Conservation (phyloP, 441 rosid genomes). For the Pelargonium cotyledonis region DNA sequence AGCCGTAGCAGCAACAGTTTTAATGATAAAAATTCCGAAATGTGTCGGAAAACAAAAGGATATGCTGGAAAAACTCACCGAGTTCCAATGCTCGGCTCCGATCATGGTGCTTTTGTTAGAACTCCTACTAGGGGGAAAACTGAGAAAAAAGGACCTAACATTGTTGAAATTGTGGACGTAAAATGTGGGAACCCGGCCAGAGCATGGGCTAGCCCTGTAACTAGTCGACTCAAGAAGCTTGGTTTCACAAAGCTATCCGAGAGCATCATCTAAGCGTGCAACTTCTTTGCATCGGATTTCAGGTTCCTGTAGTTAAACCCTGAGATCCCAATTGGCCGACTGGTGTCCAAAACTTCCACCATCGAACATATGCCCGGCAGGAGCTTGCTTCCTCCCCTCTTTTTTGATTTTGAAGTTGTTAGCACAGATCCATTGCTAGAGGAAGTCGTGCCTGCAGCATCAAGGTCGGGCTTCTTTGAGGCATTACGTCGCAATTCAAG, state of each 20-base stretch:
- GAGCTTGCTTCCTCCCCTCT: conserved; percentile 37
- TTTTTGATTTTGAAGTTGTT: conserved; percentile 41
- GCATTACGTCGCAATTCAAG: conserved; percentile 28
- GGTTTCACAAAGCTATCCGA: conserved; percentile 83
- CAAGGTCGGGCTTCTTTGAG: conserved; percentile 28
- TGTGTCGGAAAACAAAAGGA: conserved; percentile 40
- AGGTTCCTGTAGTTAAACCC: conserved; percentile 41
- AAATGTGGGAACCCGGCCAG: conserved; percentile 70
- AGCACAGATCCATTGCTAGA: conserved; percentile 22
- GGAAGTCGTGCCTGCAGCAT: conserved; percentile 19
- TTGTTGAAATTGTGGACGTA: conserved; percentile 82
- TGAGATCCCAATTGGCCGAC: conserved; percentile 16
- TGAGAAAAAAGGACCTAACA: conserved; percentile 49
- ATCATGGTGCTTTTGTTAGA: conserved; percentile 45
- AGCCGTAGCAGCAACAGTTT: conserved; percentile 34
- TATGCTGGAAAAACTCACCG: conserved; percentile 36
- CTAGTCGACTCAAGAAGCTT: conserved; percentile 73
- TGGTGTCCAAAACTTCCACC: neutral
- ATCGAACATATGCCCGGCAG: conserved; percentile 14
- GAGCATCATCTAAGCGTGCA: conserved; percentile 48
- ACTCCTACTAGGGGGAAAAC: conserved; percentile 47
- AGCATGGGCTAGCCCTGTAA: conserved; percentile 69
- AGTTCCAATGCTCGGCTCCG: conserved; percentile 62
- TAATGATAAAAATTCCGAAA: conserved; percentile 25
- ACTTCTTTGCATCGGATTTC: conserved; percentile 42